Evolutionary conservation across 768 basidiomycete species (phyloP).

Genomic region (Lactarius deliciosus): DNA sequence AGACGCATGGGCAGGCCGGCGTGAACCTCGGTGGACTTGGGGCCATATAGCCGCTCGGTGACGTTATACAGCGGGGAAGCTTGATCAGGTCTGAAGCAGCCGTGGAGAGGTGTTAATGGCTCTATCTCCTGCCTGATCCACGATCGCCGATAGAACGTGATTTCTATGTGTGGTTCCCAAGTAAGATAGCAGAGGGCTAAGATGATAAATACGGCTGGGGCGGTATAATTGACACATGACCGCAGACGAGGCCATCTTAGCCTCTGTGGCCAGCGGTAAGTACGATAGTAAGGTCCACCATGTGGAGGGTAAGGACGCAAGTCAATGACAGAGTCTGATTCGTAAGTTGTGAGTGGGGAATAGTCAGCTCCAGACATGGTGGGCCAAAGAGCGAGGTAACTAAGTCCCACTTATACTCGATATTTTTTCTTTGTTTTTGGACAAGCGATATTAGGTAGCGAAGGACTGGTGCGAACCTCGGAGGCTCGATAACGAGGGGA

Average conservation of each 20-base stretch:
- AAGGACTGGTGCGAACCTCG: too few relatives aligned
- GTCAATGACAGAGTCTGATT: conserved; percentile 1
- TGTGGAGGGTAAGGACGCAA: conserved; percentile 11
- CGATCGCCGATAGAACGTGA: conserved; percentile 69
- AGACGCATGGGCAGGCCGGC: conserved; percentile 76
- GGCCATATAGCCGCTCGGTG: conserved; percentile 59
- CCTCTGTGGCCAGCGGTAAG: background rate
- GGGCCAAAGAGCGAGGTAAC: background rate
- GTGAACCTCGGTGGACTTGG: conserved; percentile 68
- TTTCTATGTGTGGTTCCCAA: conserved; percentile 85
- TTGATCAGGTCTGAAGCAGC: conserved; percentile 67
- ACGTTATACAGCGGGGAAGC: conserved; percentile 70
- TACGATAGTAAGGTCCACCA: background rate
- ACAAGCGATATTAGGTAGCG: too few relatives aligned
- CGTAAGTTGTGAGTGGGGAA: conserved; percentile 8
- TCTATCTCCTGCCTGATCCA: conserved; percentile 79
- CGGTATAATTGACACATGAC: conserved; percentile 21
- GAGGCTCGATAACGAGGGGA: too few relatives aligned
- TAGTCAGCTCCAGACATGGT: conserved; percentile 12
- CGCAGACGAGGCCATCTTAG: conserved; percentile 11
- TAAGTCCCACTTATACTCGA: too few relatives aligned
- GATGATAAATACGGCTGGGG: conserved; percentile 26
- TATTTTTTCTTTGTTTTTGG: too few relatives aligned
- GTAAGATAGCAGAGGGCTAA: conserved; percentile 28
- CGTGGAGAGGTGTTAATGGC: conserved; percentile 58